Evolutionary conservation across 768 basidiomycete species (phyloP).

Genomic region (Leccinum incarnatum): DNA sequence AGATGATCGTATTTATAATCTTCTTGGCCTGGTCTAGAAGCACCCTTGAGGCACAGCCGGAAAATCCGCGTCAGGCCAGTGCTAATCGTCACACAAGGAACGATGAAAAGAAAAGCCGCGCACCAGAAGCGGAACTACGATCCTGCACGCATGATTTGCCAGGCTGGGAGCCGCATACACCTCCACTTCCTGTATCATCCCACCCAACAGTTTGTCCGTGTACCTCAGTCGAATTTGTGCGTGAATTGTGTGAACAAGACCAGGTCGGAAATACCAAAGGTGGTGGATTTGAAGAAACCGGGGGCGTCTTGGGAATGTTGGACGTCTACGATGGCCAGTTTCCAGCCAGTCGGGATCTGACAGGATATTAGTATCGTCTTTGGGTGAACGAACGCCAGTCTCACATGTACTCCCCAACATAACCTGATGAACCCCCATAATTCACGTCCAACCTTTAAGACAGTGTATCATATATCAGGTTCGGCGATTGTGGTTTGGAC

Average conservation of each 20-base stretch:
- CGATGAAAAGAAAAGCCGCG: slow-evolving; percentile 14
- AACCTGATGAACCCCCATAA: too few species aligned
- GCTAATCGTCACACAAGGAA: not conserved
- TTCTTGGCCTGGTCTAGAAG: slow-evolving; percentile 57
- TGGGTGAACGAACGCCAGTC: too few species aligned
- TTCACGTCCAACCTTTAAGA: too few species aligned
- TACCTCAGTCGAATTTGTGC: slow-evolving; percentile 62
- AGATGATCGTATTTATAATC: slow-evolving; percentile 27
- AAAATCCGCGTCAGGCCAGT: too few species aligned
- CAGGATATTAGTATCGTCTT: too few species aligned
- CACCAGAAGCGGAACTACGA: slow-evolving; percentile 62
- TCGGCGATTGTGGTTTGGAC: too few species aligned
- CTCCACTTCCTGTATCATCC: slow-evolving; percentile 45
- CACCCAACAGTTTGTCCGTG: slow-evolving; percentile 55
- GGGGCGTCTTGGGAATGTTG: slow-evolving; percentile 41
- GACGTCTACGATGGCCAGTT: too few species aligned
- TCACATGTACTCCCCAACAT: too few species aligned
- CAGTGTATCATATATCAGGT: too few species aligned
- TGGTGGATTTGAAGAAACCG: slow-evolving; percentile 53
- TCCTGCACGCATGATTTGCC: slow-evolving; percentile 50
- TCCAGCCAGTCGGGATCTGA: too few species aligned
- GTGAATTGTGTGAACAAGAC: slow-evolving; percentile 54
- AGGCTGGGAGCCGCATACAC: slow-evolving; percentile 62
- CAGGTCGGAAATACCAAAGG: slow-evolving; percentile 71
- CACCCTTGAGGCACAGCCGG: slow-evolving; percentile 68